Percentiles rank a stretch among this genome's conserved stretches.
Conservation (phyloP, 306 rosid genomes). For the Quercus parvula region DNA sequence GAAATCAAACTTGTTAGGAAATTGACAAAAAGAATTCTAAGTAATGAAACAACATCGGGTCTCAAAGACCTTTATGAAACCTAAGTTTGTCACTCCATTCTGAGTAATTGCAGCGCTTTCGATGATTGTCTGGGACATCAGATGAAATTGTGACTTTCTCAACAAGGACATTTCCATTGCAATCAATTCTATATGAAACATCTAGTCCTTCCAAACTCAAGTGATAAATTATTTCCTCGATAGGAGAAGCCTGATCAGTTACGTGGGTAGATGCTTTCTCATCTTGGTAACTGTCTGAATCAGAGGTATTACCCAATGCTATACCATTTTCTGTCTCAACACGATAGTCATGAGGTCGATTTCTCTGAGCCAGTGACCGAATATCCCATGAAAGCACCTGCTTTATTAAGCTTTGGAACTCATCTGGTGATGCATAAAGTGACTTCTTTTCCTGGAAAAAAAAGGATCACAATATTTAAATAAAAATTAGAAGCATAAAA, state of each 20-base stretch:
- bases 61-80: neutral
- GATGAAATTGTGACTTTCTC: conserved; percentile 41
- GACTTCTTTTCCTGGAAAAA: conserved; percentile 61
- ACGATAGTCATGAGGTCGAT: conserved; percentile 47
- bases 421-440: conserved; percentile 64
- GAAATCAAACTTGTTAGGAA: neutral
- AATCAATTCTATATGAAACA: conserved; percentile 66
- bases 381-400: conserved; percentile 98
- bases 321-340: conserved; percentile 28
- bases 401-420: conserved; percentile 64
- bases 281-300: conserved; percentile 40
- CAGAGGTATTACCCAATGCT: conserved; percentile 28
- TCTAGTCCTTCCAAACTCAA: conserved; percentile 71
- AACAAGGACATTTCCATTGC: conserved; percentile 51
- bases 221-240: conserved; percentile 53
- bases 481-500: neutral
- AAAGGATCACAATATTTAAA: neutral
- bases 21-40: neutral
- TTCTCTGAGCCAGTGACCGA: conserved; percentile 76
- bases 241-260: conserved; percentile 26
- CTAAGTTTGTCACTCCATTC: conserved; percentile 37
- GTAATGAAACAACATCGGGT: neutral
- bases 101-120: conserved; percentile 37
- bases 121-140: conserved; percentile 18
- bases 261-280: conserved; percentile 30